Percentiles rank a stretch among this genome's conserved stretches.
phyloP scores from a whole-genome alignment of 805 yeast genomes.

The Monosporozyma servazzii region DNA sequence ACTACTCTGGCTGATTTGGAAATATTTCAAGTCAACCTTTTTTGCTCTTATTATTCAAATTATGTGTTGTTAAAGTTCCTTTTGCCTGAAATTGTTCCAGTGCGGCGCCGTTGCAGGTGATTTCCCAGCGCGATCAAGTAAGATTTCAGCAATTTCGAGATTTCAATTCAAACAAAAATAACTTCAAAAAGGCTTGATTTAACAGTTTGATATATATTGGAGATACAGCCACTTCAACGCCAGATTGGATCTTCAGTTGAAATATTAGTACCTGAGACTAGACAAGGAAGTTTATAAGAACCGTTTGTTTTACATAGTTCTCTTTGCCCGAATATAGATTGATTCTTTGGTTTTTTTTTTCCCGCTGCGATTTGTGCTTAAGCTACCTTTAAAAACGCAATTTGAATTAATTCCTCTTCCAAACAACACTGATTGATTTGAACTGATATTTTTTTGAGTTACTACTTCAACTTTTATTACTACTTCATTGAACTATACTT shows the following conservation, averaged over 20 bases:
- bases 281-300: not conserved
- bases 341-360: not conserved
- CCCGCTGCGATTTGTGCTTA: not conserved
- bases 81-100: not conserved
- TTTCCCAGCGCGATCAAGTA: not conserved
- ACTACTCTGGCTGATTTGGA: not conserved
- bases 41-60: not conserved
- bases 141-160: not conserved
- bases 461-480: not conserved
- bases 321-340: not conserved
- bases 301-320: not conserved
- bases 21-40: not conserved
- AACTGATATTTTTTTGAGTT: not conserved
- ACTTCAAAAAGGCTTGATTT: not conserved
- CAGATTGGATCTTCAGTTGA: not conserved
- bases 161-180: not conserved
- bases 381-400: not conserved
- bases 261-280: not conserved
- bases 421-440: not conserved
- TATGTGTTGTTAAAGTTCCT: not conserved
- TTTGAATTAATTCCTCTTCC: not conserved
- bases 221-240: not conserved
- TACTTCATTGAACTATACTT: too few species aligned
- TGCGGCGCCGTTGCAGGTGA: not conserved
- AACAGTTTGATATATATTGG: not conserved